Evolutionary conservation across 495 filamentous ascomycete genomes (phyloP).

Genomic region (Bombardia bombarda): DNA sequence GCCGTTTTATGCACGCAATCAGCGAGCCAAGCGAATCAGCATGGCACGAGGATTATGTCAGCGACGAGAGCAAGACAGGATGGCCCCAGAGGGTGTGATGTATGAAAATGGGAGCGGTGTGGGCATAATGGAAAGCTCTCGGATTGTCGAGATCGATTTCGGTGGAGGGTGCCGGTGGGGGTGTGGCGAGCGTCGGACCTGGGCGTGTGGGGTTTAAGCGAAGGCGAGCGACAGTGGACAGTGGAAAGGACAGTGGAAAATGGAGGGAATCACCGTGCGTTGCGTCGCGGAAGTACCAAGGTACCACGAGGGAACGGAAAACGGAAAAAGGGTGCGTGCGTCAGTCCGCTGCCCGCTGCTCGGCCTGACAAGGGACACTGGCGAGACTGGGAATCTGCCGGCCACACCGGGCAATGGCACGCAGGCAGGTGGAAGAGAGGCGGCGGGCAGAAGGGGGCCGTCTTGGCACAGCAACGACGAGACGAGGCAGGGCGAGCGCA

Average conservation of each 20-base stretch:
- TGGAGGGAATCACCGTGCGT: not conserved
- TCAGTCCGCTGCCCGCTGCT: conserved; percentile 3
- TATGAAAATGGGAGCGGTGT: not conserved
- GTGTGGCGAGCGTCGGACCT: not conserved
- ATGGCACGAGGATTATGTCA: conserved; percentile 9
- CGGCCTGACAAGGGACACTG: conserved; percentile 4
- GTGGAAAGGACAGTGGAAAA: not conserved
- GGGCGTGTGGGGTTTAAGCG: conserved; percentile 1
- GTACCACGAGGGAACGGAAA: too few species aligned
- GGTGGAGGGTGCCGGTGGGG: not conserved
- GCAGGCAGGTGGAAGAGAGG: not conserved
- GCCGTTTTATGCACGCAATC: conserved; percentile 8
- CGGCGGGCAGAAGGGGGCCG: too few species aligned
- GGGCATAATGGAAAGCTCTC: not conserved
- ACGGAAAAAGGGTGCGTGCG: conserved; percentile 5
- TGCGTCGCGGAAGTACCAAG: too few species aligned
- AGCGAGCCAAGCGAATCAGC: conserved; percentile 1
- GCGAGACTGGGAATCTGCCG: conserved; percentile 11
- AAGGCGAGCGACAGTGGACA: not conserved
- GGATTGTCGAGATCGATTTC: not conserved
- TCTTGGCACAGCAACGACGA: too few species aligned
- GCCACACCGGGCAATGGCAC: conserved; percentile 15
- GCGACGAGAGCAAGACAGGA: too few species aligned
- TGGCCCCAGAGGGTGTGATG: too few species aligned
- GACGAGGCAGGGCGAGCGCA: too few species aligned